Evolutionary conservation across 805 yeast genomes (phyloP).

Genomic region (Lipomyces mesembrius): DNA sequence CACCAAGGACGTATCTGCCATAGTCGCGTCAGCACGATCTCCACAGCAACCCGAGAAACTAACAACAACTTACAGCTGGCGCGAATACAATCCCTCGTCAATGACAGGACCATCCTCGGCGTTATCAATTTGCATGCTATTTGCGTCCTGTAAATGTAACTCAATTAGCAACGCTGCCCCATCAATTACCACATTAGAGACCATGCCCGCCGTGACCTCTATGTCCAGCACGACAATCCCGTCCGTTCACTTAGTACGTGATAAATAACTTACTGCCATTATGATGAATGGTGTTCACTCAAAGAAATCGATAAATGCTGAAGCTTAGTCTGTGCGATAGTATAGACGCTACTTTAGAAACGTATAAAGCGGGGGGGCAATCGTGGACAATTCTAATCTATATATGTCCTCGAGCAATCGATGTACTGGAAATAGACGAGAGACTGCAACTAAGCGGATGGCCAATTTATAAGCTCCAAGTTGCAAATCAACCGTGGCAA

Average conservation of each 20-base stretch:
- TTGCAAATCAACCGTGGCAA: not conserved
- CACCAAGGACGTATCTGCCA: slow-evolving; percentile 77
- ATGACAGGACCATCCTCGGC: slow-evolving; percentile 50
- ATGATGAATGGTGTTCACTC: not conserved
- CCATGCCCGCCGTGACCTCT: not conserved
- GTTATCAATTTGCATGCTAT: slow-evolving; percentile 44
- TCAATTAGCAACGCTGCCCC: not conserved
- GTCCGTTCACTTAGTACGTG: not conserved
- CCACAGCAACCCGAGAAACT: not conserved
- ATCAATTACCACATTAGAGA: not conserved
- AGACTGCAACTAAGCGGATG: not conserved
- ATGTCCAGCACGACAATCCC: not conserved
- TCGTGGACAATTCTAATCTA: not conserved
- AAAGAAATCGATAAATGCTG: not conserved
- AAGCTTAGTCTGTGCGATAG: not conserved
- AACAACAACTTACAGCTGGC: slow-evolving; percentile 63
- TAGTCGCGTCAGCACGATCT: not conserved
- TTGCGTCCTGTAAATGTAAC: slow-evolving; percentile 15
- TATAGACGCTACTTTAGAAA: not conserved
- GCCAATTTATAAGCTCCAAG: not conserved
- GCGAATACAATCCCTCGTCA: slow-evolving; percentile 93
- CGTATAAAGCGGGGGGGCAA: not conserved
- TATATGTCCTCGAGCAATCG: not conserved
- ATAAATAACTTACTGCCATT: not conserved
- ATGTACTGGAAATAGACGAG: not conserved